Evolutionary conservation across 768 basidiomycete species (phyloP), one percentile per base, ranked within the genome.

Genomic region (Dentipellis fragilis): DNA sequence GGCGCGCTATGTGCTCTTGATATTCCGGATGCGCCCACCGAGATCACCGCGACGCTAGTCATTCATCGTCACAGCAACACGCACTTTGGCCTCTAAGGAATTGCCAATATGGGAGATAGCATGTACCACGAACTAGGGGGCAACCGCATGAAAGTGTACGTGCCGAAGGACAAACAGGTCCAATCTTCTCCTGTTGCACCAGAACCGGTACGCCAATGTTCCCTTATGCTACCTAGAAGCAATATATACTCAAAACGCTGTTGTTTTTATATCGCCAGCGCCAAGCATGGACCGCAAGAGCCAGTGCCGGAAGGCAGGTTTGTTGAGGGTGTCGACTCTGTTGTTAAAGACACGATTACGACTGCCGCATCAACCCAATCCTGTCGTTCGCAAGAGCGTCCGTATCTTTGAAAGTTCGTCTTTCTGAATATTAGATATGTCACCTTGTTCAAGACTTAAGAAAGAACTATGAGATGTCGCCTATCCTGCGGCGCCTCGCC

Each of bases 281-380:
- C 96, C 3, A 86, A 90, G 63, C 96, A 93, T 66, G 93, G 92
- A 1, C 92, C 93, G 16, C 92, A 97, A 67, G 89, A 93, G 62
- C 92, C 80, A 11, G 94, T 98, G 0, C 93, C 95, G 8, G 96
- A 98, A 64, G 88, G 89, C 58, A 88, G 97, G 83, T 99, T 99
- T 62, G 95, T 98, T 65, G 92, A 99, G 65, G 87, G 84, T 63
- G 78, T 97, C 37, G 84, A 97, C 63, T 78, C 98, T 12, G 90
- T 99, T 7, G 76, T 99, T 99, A 96, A 96, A 96, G 96, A 7
- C 96, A 99, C 67, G 96, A 99, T 68, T 96, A 99, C 66, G 95
- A 98, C 68, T 98, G 95, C 64, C 82, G 94, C 34, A 89, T 95
- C 54, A 74, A 82, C 95, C 96, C 0, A 92, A 96, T 64, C 79